These are phyloP conservation scores for Boeremia lycopersici DNA, from an alignment of 2,329 filamentous ascomycete genomes.

Conservation along the genomic window DNA sequence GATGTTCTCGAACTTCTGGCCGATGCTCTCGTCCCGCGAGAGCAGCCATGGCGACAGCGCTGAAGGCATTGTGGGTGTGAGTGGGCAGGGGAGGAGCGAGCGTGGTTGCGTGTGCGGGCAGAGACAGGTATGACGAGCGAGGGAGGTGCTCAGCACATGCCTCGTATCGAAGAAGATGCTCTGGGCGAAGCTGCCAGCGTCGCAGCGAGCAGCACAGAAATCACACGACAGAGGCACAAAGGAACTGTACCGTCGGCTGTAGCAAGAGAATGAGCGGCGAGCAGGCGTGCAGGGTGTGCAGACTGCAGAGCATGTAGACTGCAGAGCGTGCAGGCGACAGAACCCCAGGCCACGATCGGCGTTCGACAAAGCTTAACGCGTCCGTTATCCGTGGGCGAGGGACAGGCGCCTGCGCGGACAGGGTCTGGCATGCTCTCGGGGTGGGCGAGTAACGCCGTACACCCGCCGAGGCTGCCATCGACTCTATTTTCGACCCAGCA, in stretches of 20 bases:
- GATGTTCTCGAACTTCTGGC: slow-evolving; percentile 39
- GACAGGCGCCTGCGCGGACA: slow-evolving; percentile 4
- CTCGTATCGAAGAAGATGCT: slow-evolving; percentile 1
- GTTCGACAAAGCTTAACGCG: slow-evolving; percentile 16
- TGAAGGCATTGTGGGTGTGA: slow-evolving; percentile 29
- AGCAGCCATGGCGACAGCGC: slow-evolving; percentile 23
- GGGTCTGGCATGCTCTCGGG: slow-evolving; percentile 14
- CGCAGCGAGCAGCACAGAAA: slow-evolving; percentile 1
- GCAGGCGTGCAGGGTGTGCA: too few species aligned
- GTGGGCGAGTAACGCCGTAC: slow-evolving; percentile 13
- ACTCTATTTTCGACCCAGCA: slow-evolving; percentile 14
- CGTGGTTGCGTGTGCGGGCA: slow-evolving; percentile 7
- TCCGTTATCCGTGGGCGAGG: slow-evolving; percentile 15
- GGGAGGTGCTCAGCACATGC: slow-evolving; percentile 20
- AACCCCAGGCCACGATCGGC: slow-evolving; percentile 7
- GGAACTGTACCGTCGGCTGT: background rate
- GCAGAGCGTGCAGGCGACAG: slow-evolving; percentile 5
- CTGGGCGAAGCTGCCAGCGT: background rate
- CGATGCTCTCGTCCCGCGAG: slow-evolving; percentile 36
- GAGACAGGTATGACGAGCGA: slow-evolving; percentile 18
- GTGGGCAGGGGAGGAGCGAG: slow-evolving; percentile 8
- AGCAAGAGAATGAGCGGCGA: background rate
- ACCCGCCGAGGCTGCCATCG: slow-evolving; percentile 9
- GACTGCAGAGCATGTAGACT: background rate
- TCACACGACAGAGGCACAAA: slow-evolving; percentile 1